Conservation (phyloP, 2,329 filamentous ascomycete genomes). For the Fusarium camptoceras region DNA sequence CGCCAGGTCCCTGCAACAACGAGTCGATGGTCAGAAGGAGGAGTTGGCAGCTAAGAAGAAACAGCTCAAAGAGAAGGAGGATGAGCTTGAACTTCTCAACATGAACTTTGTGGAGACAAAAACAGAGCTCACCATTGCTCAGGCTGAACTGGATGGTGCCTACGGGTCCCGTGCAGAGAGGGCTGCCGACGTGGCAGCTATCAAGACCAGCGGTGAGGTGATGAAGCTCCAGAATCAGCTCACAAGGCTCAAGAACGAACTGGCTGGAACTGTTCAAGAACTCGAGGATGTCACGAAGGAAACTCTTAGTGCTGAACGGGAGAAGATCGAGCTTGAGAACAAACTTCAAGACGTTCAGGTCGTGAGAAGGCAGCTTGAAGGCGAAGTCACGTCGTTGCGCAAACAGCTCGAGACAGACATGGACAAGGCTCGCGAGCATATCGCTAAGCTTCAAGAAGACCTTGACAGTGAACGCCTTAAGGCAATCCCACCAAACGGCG, state of each 20-base stretch:
- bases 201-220: conserved; percentile 61
- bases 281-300: conserved; percentile 66
- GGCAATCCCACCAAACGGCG: conserved; percentile 52
- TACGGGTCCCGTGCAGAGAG: conserved; percentile 70
- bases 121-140: conserved; percentile 70
- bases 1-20: conserved; percentile 44
- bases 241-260: conserved; percentile 62
- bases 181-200: conserved; percentile 67
- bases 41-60: conserved; percentile 54
- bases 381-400: conserved; percentile 46
- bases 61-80: conserved; percentile 61
- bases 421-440: conserved; percentile 51
- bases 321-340: conserved; percentile 58
- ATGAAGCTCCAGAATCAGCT: conserved; percentile 61
- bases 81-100: conserved; percentile 63
- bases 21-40: conserved; percentile 37
- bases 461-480: conserved; percentile 64
- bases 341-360: conserved; percentile 50
- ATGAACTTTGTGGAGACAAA: conserved; percentile 68
- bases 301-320: conserved; percentile 62
- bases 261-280: conserved; percentile 63
- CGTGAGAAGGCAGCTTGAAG: conserved; percentile 38
- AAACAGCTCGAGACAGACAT: conserved; percentile 57
- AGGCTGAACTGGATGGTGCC: conserved; percentile 71
- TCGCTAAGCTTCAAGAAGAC: conserved; percentile 61